Conservation (phyloP, 2,329 filamentous ascomycete genomes). For the Lecanoromycetidae sp. region DNA sequence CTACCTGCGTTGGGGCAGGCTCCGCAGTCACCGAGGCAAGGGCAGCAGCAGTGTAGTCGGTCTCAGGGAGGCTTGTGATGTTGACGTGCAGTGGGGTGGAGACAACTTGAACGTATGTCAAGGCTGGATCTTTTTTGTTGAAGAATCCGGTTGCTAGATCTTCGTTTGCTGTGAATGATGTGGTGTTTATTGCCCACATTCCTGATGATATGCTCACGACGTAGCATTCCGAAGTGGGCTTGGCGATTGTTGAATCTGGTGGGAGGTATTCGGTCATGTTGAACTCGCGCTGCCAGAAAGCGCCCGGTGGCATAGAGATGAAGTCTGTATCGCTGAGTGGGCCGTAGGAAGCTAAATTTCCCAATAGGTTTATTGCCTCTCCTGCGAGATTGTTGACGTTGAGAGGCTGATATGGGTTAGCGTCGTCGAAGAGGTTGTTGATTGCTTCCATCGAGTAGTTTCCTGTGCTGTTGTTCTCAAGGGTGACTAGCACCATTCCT, state of each 20-base stretch:
- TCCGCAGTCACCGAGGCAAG: background rate
- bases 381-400: background rate
- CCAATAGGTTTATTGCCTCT: background rate
- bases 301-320: background rate
- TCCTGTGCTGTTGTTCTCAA: constrained; percentile 9
- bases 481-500: background rate
- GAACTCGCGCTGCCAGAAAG: constrained; percentile 4
- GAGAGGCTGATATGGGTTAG: background rate
- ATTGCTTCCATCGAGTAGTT: constrained; percentile 2
- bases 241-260: background rate
- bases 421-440: constrained; percentile 11
- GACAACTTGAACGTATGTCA: background rate
- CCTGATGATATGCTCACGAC: background rate
- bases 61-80: background rate
- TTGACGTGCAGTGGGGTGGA: constrained; percentile 3
- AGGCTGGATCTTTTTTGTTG: background rate
- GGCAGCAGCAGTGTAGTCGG: background rate
- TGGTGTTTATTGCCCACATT: background rate
- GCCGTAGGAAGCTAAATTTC: background rate
- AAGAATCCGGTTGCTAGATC: constrained; percentile 5
- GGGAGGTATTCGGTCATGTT: constrained; percentile 9
- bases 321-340: background rate
- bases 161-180: background rate
- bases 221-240: background rate
- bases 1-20: background rate